Evolutionary conservation across 2,329 filamentous ascomycete genomes (phyloP).

Genomic region (Beauveria medogensis): DNA sequence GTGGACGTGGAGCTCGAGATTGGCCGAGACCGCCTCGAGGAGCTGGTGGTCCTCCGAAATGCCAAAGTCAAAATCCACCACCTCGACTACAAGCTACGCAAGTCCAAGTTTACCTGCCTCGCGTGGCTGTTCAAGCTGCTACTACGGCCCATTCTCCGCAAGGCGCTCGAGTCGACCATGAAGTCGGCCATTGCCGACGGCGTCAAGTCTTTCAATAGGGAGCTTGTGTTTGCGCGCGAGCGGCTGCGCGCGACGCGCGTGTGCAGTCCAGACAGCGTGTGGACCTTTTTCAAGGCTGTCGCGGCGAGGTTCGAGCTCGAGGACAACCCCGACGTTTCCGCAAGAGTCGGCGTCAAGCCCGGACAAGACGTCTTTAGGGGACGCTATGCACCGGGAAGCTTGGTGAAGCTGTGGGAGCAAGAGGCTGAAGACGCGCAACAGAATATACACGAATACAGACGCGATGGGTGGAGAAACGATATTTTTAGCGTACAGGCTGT

Average conservation of each 20-base stretch:
- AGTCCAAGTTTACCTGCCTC: constrained; percentile 68
- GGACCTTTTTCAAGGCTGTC: constrained; percentile 76
- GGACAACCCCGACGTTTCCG: constrained; percentile 68
- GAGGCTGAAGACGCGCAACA: constrained; percentile 64
- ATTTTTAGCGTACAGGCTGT: constrained; percentile 53
- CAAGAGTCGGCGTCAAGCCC: constrained; percentile 59
- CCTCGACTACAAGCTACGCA: constrained; percentile 67
- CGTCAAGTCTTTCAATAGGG: constrained; percentile 69
- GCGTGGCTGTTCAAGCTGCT: constrained; percentile 81
- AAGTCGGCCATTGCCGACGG: constrained; percentile 61
- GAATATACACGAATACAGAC: constrained; percentile 64
- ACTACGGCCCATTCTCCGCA: constrained; percentile 70
- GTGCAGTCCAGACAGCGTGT: constrained; percentile 66
- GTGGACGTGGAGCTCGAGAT: constrained; percentile 80
- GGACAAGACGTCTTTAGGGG: constrained; percentile 62
- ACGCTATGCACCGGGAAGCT: constrained; percentile 79
- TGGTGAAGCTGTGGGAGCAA: constrained; percentile 84
- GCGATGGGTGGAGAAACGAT: constrained; percentile 72
- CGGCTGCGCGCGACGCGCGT: constrained; percentile 79
- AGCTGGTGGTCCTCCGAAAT: constrained; percentile 67
- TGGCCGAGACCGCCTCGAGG: constrained; percentile 66
- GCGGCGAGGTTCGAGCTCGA: constrained; percentile 64
- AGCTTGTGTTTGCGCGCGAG: constrained; percentile 80
- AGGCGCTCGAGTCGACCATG: constrained; percentile 71
- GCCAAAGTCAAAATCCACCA: constrained; percentile 82